Evolutionary conservation across 2,329 filamentous ascomycete genomes (phyloP).

Genomic region (Colletotrichum falcatum): DNA sequence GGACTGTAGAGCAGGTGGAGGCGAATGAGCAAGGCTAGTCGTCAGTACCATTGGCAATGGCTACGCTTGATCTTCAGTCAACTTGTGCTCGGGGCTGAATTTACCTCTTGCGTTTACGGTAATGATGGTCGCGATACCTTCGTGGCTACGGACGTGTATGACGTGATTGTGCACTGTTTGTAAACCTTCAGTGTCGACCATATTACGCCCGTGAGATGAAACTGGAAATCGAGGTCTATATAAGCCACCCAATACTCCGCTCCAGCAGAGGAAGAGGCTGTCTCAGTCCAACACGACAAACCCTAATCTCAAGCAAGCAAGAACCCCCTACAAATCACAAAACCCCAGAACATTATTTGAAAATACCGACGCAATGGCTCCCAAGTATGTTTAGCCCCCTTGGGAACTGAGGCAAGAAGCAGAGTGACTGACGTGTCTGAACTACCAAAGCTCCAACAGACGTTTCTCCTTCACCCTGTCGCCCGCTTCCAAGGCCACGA

Average conservation of each 20-base stretch:
- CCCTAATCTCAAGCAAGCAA: neutral
- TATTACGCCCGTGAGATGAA: no score
- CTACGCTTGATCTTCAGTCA: constrained; percentile 24
- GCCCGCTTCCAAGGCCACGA: constrained; percentile 29
- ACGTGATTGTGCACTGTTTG: neutral
- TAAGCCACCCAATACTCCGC: neutral
- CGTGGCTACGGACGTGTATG: neutral
- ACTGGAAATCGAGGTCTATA: neutral
- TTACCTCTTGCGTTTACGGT: neutral
- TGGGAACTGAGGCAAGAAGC: neutral
- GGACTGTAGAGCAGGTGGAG: neutral
- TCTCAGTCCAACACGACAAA: neutral
- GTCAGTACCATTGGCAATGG: neutral
- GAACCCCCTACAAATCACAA: neutral
- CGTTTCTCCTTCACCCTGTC: constrained; percentile 33
- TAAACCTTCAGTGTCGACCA: neutral
- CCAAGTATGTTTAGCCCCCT: constrained; percentile 8
- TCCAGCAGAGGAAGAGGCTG: neutral
- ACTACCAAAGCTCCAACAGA: constrained; percentile 15
- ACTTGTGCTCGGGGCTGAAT: neutral
- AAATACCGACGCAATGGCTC: constrained; percentile 8
- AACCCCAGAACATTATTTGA: neutral
- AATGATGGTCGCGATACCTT: constrained; percentile 2
- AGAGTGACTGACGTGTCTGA: neutral
- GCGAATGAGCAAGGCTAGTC: neutral